A percentile compares a stretch with the other conserved stretches of the same genome.
These are phyloP conservation scores for Gremmenia infestans DNA, from an alignment of 2,329 filamentous ascomycete species.

Conservation along the genomic window DNA sequence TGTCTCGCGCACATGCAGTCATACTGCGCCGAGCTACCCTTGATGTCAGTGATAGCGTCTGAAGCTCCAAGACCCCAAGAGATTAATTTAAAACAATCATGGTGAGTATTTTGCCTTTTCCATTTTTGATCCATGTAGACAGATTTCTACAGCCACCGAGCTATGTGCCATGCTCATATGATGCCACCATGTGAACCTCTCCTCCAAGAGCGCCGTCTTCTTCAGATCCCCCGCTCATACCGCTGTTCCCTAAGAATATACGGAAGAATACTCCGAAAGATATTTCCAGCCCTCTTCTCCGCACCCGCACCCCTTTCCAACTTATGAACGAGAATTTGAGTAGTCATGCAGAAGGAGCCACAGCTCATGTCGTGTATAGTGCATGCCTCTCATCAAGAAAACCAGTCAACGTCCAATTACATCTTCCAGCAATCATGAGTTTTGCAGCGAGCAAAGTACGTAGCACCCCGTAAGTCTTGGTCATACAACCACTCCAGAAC, in stretches of 20 bases:
- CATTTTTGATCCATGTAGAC: neutral
- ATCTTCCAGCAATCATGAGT: neutral
- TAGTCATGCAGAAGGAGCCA: neutral
- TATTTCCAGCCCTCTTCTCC: neutral
- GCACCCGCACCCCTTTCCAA: neutral
- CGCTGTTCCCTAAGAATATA: neutral
- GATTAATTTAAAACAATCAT: neutral
- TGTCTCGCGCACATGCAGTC: neutral
- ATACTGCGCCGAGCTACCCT: neutral
- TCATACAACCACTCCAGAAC: slow-evolving; percentile 26
- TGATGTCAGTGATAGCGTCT: neutral
- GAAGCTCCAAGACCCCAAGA: neutral
- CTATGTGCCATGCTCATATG: neutral
- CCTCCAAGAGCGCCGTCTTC: neutral
- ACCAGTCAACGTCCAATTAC: neutral
- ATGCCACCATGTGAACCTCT: neutral
- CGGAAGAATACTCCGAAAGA: neutral
- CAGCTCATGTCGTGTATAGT: neutral
- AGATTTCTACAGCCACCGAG: neutral
- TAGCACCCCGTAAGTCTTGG: slow-evolving; percentile 7
- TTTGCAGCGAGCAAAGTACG: neutral
- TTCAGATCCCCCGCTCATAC: neutral
- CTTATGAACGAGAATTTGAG: neutral
- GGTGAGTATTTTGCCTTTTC: neutral
- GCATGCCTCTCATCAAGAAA: neutral